Conservation (phyloP, 78 protist genomes). For the Bigelowiella natans region DNA sequence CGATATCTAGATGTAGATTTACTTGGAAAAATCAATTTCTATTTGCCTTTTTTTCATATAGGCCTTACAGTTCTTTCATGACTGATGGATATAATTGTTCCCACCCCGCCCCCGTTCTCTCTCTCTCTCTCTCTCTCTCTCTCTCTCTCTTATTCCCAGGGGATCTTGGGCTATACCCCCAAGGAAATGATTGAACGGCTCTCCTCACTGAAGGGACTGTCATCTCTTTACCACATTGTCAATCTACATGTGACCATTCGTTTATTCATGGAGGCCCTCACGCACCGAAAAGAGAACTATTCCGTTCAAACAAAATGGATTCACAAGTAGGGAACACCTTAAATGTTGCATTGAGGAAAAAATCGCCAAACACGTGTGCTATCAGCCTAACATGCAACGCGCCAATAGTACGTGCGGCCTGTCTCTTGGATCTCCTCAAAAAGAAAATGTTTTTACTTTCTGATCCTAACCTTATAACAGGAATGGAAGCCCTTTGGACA, state of each 20-base stretch:
- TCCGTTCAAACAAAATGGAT: background rate
- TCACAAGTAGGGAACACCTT: background rate
- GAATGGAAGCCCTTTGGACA: background rate
- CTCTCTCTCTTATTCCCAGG: background rate
- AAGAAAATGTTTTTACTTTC: background rate
- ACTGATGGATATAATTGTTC: background rate
- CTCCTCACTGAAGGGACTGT: background rate
- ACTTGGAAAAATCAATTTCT: no score
- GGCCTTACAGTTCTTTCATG: background rate
- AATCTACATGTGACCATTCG: background rate
- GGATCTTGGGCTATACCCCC: background rate
- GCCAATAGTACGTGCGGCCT: no score
- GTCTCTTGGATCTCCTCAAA: no score
- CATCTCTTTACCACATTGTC: background rate
- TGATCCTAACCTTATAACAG: background rate
- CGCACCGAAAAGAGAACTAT: background rate
- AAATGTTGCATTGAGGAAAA: no score
- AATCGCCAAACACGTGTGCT: no score
- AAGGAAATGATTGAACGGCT: background rate
- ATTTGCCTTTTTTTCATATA: no score
- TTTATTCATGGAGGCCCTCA: background rate
- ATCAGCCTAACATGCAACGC: no score
- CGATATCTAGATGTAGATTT: no score
- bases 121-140: background rate
- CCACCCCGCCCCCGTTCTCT: background rate